Evolutionary conservation across 305 asterid species (phyloP).

Genomic region (Caryopteris hybrid): DNA sequence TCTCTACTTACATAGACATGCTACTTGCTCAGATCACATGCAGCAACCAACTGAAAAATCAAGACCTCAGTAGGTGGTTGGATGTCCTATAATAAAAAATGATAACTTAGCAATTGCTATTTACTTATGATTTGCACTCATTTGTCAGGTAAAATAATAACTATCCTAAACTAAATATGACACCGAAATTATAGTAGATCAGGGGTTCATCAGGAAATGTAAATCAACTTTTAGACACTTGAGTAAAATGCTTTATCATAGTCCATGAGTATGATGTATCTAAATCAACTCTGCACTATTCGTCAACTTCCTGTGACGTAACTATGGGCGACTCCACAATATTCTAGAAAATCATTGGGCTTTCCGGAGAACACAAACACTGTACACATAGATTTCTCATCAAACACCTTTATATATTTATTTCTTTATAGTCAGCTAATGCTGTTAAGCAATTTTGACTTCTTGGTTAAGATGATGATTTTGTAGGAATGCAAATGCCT

Average conservation of each 20-base stretch:
- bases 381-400: not conserved
- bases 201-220: not conserved
- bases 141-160: not conserved
- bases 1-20: not conserved
- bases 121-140: not conserved
- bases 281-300: not conserved
- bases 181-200: not conserved
- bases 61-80: not conserved
- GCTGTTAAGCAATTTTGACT: not conserved
- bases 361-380: not conserved
- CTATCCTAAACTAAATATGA: not conserved
- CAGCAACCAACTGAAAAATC: not conserved
- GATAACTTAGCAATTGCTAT: not conserved
- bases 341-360: not conserved
- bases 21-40: not conserved
- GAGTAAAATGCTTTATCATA: not conserved
- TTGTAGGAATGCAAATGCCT: not conserved
- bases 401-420: not conserved
- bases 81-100: not conserved
- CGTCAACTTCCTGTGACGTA: not conserved
- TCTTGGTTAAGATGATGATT: not conserved
- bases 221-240: not conserved
- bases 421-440: not conserved
- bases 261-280: not conserved
- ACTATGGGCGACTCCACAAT: not conserved